Conservation (phyloP, 345 rosid genomes). For the Citrus maxima region DNA sequence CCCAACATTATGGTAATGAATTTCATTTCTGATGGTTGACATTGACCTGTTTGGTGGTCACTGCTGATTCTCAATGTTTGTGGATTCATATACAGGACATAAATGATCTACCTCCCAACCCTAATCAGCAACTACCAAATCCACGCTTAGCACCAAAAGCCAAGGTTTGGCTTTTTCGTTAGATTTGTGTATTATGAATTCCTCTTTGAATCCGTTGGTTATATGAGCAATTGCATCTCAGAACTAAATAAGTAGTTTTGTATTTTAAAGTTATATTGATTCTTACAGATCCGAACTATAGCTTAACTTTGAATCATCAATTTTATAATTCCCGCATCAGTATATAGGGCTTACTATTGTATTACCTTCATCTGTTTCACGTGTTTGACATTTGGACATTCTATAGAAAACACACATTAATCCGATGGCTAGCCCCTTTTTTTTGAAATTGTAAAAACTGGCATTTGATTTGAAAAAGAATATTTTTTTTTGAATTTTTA, state of each 20-base stretch:
- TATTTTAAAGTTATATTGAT: background rate
- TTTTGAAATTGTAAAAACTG: background rate
- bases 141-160: slow-evolving; percentile 70
- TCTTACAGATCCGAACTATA: background rate
- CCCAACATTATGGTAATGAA: slow-evolving; percentile 70
- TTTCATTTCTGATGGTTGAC: slow-evolving; percentile 5
- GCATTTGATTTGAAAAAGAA: background rate
- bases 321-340: slow-evolving; percentile 1
- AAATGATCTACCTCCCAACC: slow-evolving; percentile 86
- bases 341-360: background rate
- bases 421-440: background rate
- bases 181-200: background rate
- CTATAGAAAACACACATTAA: background rate
- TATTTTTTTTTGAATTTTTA: too few species aligned
- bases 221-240: background rate
- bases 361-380: background rate
- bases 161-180: slow-evolving; percentile 54
- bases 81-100: slow-evolving; percentile 56
- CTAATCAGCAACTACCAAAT: slow-evolving; percentile 68
- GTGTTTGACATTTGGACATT: slow-evolving; percentile 3
- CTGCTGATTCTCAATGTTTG: slow-evolving; percentile 19
- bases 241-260: background rate
- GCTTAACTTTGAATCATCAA: background rate
- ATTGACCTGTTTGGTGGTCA: slow-evolving; percentile 13
- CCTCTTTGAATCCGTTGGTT: slow-evolving; percentile 9